Conservation (phyloP, 768 basidiomycete species). For the Lepiota venenata region DNA sequence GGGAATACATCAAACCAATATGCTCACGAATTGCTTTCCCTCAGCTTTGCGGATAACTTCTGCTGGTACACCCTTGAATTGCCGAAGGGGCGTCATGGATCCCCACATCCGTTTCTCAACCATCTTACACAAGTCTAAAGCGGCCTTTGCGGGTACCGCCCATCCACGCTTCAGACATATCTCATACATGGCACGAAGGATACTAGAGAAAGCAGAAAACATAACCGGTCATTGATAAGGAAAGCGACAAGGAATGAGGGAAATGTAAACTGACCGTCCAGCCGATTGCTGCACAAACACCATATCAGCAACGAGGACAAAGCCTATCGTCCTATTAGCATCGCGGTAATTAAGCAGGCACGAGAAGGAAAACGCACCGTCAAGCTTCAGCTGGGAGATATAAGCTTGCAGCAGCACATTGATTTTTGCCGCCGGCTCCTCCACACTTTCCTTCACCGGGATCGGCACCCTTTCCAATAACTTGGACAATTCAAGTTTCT, state of each 20-base stretch:
- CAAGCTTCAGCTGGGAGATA: constrained; percentile 91
- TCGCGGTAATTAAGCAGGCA: constrained; percentile 8
- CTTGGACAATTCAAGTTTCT: constrained; percentile 88
- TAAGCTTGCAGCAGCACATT: constrained; percentile 95
- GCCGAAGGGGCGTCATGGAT: constrained; percentile 95
- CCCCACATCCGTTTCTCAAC: constrained; percentile 92
- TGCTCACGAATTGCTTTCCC: constrained; percentile 91
- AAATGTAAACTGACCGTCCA: constrained; percentile 55
- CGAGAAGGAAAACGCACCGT: constrained; percentile 40
- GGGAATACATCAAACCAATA: background rate
- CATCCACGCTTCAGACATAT: constrained; percentile 98
- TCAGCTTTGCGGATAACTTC: constrained; percentile 91
- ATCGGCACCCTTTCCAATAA: constrained; percentile 93
- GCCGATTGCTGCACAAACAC: constrained; percentile 98
- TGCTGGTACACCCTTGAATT: constrained; percentile 87
- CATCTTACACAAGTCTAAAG: constrained; percentile 95
- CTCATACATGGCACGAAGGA: constrained; percentile 95
- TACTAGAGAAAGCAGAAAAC: constrained; percentile 40
- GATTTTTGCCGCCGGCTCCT: constrained; percentile 96
- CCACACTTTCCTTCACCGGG: constrained; percentile 94
- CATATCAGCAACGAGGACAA: constrained; percentile 87
- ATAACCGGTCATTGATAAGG: background rate
- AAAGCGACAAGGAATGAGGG: background rate
- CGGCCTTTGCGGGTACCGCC: constrained; percentile 90
- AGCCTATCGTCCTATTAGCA: background rate